Conservation (phyloP, 1,139 yeast genomes). For the Geotrichum cucujoidarum region DNA sequence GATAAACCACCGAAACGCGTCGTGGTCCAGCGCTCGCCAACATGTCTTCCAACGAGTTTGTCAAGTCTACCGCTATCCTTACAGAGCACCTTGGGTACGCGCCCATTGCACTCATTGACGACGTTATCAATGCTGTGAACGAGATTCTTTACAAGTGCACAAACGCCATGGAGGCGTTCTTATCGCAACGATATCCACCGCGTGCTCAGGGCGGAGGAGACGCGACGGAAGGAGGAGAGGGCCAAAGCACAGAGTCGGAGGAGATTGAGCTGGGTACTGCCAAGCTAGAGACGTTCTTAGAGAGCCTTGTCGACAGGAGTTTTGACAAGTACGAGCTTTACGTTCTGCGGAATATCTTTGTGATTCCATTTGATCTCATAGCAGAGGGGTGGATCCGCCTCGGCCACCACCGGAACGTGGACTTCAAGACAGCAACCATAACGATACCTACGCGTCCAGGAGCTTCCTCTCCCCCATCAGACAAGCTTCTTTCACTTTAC, state of each 20-base stretch:
- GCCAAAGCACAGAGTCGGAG: slow-evolving; percentile 23
- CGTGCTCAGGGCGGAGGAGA: slow-evolving; percentile 13
- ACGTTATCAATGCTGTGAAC: slow-evolving; percentile 83
- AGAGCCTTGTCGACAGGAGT: slow-evolving; percentile 72
- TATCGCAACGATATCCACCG: slow-evolving; percentile 33
- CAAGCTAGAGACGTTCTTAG: slow-evolving; percentile 70
- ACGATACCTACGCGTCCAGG: background rate
- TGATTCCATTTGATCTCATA: slow-evolving; percentile 64
- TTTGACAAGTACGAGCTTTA: slow-evolving; percentile 86
- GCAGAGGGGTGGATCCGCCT: slow-evolving; percentile 63
- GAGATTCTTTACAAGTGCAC: slow-evolving; percentile 81
- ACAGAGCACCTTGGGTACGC: slow-evolving; percentile 87
- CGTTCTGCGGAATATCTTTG: slow-evolving; percentile 68
- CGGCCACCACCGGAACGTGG: slow-evolving; percentile 61
- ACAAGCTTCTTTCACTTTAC: background rate
- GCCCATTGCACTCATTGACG: slow-evolving; percentile 82
- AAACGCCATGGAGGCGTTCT: slow-evolving; percentile 67
- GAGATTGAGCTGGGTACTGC: slow-evolving; percentile 78
- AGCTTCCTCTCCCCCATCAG: background rate
- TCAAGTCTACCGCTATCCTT: slow-evolving; percentile 47
- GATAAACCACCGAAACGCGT: too few species aligned
- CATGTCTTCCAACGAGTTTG: slow-evolving; percentile 10
- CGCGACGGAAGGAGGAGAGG: slow-evolving; percentile 22
- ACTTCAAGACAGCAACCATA: slow-evolving; percentile 27
- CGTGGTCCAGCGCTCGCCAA: too few species aligned